Evolutionary conservation across 2,329 filamentous ascomycete species (phyloP).

Genomic region (Sclerotinia minor): DNA sequence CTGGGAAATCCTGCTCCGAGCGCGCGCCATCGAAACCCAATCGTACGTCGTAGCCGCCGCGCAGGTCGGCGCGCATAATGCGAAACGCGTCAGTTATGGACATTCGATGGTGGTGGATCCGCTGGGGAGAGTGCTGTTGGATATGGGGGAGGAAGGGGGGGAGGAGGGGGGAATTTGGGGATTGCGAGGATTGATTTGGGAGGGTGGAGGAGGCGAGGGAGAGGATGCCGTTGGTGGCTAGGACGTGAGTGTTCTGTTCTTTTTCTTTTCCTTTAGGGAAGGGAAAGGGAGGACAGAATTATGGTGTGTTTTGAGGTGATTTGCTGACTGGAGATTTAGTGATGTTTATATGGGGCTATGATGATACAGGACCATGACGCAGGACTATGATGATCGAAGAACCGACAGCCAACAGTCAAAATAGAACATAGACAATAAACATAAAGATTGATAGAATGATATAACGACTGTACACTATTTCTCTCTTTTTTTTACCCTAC

Average conservation of each 20-base stretch:
- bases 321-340: slow-evolving; percentile 26
- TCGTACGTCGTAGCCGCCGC: slow-evolving; percentile 84
- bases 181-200: slow-evolving; percentile 55
- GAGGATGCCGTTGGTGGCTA: slow-evolving; percentile 58
- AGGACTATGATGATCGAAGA: not conserved
- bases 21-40: slow-evolving; percentile 86
- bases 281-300: too few relatives aligned
- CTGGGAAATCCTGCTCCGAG: slow-evolving; percentile 77
- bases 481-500: slow-evolving; percentile 19
- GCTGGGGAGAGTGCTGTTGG: slow-evolving; percentile 74
- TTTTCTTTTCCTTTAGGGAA: too few relatives aligned
- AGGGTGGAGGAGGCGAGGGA: slow-evolving; percentile 53
- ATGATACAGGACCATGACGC: not conserved
- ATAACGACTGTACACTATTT: not conserved
- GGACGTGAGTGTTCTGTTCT: slow-evolving; percentile 42
- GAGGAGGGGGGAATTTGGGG: slow-evolving; percentile 48
- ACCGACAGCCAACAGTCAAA: not conserved
- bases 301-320: not conserved
- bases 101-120: slow-evolving; percentile 83
- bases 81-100: slow-evolving; percentile 78
- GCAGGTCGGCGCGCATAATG: slow-evolving; percentile 73
- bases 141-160: slow-evolving; percentile 54
- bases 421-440: not conserved
- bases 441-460: not conserved
- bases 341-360: slow-evolving; percentile 32